Base-by-base conservation (phyloP, 2,329 filamentous ascomycete species). In the Scolecobasidium constrictum region DNA sequence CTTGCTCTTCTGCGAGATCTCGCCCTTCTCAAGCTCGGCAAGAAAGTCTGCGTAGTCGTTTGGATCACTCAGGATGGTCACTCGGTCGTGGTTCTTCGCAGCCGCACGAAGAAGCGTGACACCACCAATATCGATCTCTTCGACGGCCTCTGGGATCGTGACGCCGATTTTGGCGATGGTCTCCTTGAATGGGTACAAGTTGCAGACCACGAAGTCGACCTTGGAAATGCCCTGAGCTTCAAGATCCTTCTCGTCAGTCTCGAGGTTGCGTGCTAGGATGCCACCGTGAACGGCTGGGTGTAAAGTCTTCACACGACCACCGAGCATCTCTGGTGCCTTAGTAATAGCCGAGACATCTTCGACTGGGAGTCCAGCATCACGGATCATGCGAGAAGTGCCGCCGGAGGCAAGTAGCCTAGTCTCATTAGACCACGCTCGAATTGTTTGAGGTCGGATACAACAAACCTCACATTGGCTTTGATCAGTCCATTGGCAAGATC, bases 321-420 rank as follows among this genome's bases (percentile, higher is more conserved):
- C 83, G 39, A 96, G 81, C 86, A 98, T 96, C 71, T 98, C 92
- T 44, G 92, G 92, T 11, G 92, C 88, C 48, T 72, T 71, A 33
- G 92, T 98, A 66, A 98, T 96, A 64, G 87, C 87, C 40, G 90
- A 95, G 56, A 98, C 85, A 69, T 98, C 92, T 83, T 96, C 88
- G 49, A 98, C 92, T 36, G 85, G 79, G 65, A 98, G 93, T 38
- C 87, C 87, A 54, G 87, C 92, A 63, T 98, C 92, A 59, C 92
- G 81, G 56, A 96, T 94, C 83, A 96, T 83, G 68, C 82, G 92
- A 51, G 92, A 83, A 38, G 92, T 98, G 55, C 92, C 92, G 47
- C 92, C 92, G 45, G 90, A 96, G 43, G 92, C 92, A 46, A 98
- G 75, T 51, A 98, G 81, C 53, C 60, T 56, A 17, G 18, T 17